phyloP scores from a whole-genome alignment of 345 rosid species.

The Gynandropsis gynandra region DNA sequence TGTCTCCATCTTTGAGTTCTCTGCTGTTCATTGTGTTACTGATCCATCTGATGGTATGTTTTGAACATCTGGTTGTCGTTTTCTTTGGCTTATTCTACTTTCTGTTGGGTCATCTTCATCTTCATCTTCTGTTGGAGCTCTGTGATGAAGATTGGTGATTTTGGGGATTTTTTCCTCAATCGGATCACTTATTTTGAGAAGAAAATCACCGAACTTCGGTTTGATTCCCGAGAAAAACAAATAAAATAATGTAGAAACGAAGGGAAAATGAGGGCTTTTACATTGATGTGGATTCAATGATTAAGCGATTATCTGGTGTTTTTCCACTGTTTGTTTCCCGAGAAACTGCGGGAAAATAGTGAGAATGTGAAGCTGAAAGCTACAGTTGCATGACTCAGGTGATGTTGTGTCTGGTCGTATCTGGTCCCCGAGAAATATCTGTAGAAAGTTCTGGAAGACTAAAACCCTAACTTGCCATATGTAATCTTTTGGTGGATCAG shows the following conservation, averaged over 20 bases:
- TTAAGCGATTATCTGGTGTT: not conserved
- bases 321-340: conserved; percentile 23
- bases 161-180: conserved; percentile 6
- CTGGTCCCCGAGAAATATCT: no score
- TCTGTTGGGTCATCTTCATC: conserved; percentile 13
- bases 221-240: conserved; percentile 24
- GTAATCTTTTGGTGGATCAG: not conserved
- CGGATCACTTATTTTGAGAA: not conserved
- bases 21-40: conserved; percentile 36
- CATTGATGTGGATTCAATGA: conserved; percentile 18
- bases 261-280: not conserved
- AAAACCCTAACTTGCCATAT: not conserved
- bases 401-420: not conserved
- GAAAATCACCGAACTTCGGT: not conserved
- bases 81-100: conserved; percentile 4
- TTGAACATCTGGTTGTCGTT: not conserved
- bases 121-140: conserved; percentile 4
- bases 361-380: conserved; percentile 10
- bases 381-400: conserved; percentile 1
- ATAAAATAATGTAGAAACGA: not conserved
- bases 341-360: conserved; percentile 22
- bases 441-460: no score
- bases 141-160: conserved; percentile 15
- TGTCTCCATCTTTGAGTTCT: conserved; percentile 23
- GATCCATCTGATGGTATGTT: conserved; percentile 45